These are phyloP conservation scores for Begonia masoniana DNA, from an alignment of 306 rosid genomes.

Conservation along the genomic window DNA sequence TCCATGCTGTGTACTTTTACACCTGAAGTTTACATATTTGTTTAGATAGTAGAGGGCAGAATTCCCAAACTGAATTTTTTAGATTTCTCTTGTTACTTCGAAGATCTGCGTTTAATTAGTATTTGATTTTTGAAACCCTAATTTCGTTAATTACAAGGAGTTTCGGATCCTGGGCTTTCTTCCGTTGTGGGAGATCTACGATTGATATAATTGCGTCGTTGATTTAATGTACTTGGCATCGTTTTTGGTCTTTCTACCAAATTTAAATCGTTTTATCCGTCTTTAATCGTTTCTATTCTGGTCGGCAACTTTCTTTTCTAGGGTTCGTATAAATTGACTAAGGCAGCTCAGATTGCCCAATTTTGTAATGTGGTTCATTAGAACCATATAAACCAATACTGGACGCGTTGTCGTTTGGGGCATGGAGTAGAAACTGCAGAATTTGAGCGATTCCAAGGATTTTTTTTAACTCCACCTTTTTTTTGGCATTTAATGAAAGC, in stretches of 20 bases:
- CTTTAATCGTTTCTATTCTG: not conserved
- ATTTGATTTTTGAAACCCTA: conserved; percentile 17
- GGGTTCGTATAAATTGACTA: not conserved
- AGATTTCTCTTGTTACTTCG: conserved; percentile 2
- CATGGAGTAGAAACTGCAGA: too few relatives aligned
- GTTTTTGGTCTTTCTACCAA: not conserved
- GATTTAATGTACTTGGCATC: not conserved
- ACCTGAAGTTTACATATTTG: not conserved
- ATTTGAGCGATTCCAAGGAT: too few relatives aligned
- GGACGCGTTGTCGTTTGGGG: too few relatives aligned
- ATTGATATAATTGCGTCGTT: not conserved
- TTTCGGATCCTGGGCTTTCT: not conserved
- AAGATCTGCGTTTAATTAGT: conserved; percentile 19
- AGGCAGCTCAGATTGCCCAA: too few relatives aligned
- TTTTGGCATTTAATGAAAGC: too few relatives aligned
- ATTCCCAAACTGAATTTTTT: not conserved
- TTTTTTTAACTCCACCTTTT: too few relatives aligned
- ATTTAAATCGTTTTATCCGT: not conserved
- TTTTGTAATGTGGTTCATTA: too few relatives aligned
- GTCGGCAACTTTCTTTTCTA: not conserved
- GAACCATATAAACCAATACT: too few relatives aligned
- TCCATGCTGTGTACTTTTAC: not conserved
- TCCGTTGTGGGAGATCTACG: not conserved
- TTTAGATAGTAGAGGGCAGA: not conserved
- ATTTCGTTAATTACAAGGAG: not conserved